Evolutionary conservation across 148 eudicot genomes (phyloP).

Genomic region (Cornus suecica): DNA sequence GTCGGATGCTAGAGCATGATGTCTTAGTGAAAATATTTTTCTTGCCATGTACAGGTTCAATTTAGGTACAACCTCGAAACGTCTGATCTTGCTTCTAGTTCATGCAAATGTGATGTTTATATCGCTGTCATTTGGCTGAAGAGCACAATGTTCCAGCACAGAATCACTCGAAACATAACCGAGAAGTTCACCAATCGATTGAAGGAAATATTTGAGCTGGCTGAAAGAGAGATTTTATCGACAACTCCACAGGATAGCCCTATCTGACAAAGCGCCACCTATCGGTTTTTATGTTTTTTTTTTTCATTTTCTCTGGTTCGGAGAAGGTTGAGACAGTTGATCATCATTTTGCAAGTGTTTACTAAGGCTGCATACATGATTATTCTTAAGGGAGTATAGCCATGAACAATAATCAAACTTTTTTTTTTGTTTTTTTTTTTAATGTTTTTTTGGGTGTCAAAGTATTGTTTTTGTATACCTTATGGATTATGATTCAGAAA

Average conservation of each 20-base stretch:
- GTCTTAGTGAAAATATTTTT: slow-evolving; percentile 5
- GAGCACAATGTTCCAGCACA: slow-evolving; percentile 60
- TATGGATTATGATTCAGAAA: no score
- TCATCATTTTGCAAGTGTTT: neutral
- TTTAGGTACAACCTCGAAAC: slow-evolving; percentile 55
- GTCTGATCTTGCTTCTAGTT: slow-evolving; percentile 18
- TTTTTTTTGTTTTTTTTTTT: no score
- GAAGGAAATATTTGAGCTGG: slow-evolving; percentile 52
- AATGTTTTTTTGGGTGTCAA: no score
- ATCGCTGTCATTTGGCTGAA: slow-evolving; percentile 71
- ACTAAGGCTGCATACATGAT: neutral
- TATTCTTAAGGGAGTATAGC: neutral
- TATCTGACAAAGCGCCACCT: neutral
- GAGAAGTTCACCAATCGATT: slow-evolving; percentile 48
- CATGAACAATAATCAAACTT: no score
- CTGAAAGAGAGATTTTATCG: slow-evolving; percentile 55
- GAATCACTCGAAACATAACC: slow-evolving; percentile 55
- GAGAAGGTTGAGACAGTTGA: neutral
- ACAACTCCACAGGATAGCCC: slow-evolving; percentile 3
- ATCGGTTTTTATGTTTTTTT: no score
- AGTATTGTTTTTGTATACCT: no score
- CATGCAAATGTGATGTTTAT: slow-evolving; percentile 58
- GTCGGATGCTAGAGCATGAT: neutral
- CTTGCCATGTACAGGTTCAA: slow-evolving; percentile 49
- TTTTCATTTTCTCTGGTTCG: no score